Conservation (phyloP, 495 filamentous ascomycete genomes). For the Penicillium pancosmium region DNA sequence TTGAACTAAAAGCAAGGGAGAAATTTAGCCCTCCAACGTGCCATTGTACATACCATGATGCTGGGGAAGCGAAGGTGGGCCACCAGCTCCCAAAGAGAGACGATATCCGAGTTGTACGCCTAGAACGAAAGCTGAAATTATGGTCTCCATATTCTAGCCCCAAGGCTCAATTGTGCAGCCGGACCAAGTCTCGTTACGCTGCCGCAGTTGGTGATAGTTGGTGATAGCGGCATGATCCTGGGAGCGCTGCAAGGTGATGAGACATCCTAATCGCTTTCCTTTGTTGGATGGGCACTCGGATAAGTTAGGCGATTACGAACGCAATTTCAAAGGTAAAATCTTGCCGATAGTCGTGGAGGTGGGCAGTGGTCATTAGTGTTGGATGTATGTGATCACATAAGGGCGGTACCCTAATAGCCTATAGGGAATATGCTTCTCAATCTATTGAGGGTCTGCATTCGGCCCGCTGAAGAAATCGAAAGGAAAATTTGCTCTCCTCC, state of each 20-base stretch:
- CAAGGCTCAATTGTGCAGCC: background rate
- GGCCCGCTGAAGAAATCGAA: background rate
- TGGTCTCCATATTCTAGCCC: constrained; percentile 10
- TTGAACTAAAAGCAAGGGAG: background rate
- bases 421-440: background rate
- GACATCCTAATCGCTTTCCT: constrained; percentile 4
- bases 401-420: background rate
- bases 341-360: background rate
- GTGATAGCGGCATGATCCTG: constrained; percentile 33
- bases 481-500: background rate
- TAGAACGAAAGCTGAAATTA: background rate
- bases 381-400: constrained; percentile 7
- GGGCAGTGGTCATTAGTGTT: constrained; percentile 5
- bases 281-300: background rate
- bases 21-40: background rate
- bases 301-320: background rate
- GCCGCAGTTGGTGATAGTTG: constrained; percentile 51
- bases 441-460: background rate
- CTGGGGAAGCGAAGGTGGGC: background rate
- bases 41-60: background rate
- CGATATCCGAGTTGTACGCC: background rate
- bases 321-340: background rate
- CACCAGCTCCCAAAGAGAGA: background rate
- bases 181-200: constrained; percentile 2
- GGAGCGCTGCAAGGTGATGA: constrained; percentile 22